Percentiles rank a stretch among this genome's conserved stretches.
Conservation (phyloP, 768 basidiomycete genomes). For the Lanmaoa pseudosensibilis region DNA sequence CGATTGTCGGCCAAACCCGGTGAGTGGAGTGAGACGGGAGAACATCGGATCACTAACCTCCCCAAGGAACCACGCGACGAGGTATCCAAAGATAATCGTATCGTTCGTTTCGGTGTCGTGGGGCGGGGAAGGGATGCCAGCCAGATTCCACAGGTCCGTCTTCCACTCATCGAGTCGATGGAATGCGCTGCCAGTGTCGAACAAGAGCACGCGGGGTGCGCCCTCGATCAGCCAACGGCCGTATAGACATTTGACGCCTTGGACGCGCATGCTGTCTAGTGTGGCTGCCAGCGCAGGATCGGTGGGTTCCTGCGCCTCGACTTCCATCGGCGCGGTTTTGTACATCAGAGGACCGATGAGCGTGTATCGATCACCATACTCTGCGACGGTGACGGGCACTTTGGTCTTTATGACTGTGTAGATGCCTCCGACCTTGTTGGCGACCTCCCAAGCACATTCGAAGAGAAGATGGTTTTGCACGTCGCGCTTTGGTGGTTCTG, state of each 20-base stretch:
- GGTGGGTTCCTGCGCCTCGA: constrained; percentile 87
- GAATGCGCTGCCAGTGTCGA: constrained; percentile 90
- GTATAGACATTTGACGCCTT: constrained; percentile 93
- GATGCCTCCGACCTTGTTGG: constrained; percentile 98
- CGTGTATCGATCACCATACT: constrained; percentile 93
- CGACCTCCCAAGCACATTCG: constrained; percentile 98
- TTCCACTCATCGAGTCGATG: constrained; percentile 97
- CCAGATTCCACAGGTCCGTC: constrained; percentile 95
- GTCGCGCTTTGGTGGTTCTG: constrained; percentile 53
- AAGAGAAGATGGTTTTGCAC: constrained; percentile 82
- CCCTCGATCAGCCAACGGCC: constrained; percentile 99
- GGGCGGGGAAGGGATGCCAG: constrained; percentile 95
- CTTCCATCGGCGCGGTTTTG: constrained; percentile 99
- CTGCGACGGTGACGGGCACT: constrained; percentile 94
- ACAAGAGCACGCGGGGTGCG: constrained; percentile 90
- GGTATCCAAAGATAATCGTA: constrained; percentile 94
- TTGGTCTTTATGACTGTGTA: constrained; percentile 99
- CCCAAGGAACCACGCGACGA: constrained; percentile 99
- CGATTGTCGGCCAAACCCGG: constrained; percentile 5
- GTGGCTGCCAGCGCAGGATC: constrained; percentile 76
- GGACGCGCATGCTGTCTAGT: constrained; percentile 78
- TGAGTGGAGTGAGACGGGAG: constrained; percentile 6
- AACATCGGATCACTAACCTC: constrained; percentile 59
- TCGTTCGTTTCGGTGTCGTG: constrained; percentile 99
- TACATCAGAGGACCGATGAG: constrained; percentile 98